Evolutionary conservation across 2,329 filamentous ascomycete genomes (phyloP), one percentile per base, ranked within the genome.

Genomic region (Cercospora canescens): DNA sequence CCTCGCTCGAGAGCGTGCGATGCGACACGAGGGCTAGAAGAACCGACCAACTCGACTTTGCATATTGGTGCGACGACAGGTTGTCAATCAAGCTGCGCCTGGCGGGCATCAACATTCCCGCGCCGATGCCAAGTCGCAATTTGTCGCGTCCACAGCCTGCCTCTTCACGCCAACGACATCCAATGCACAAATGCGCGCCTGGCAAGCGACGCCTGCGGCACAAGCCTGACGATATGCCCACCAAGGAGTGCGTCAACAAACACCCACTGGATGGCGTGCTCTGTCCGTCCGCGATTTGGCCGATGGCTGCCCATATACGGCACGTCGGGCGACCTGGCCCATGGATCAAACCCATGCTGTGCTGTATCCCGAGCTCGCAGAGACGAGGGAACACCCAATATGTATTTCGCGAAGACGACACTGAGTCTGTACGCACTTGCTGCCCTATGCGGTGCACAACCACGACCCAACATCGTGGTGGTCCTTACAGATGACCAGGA

Each of bases 401-500:
- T 61, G 59, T 28, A 24, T 11, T 30, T 30, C 3, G 6, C n/a
- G 2, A 52, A 37, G 30, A 8, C 21, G 6, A 9, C 52, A 4
- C 26, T 61, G n/a, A 18, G 28, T 3, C 5, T 61, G 4, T 61
- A 21, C 39, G 41, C 58, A 16, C 6, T 34, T 14, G 34, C 30
- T 30, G 28, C 26, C 4, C 39, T 26, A 28, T 26, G 48, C 18
- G 7, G 30, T 12, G 60, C 60, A 14, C 41, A 7, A 8, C 24
- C 48, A 26, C 66, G 62, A 79, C 74, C 74, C 3, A 91, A 91
- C 69, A 85, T 91, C 50, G 79, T 91, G 14, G 88, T 91, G 71
- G 86, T 91, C 63, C 79, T 91, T 37, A 88, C 88, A 0, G 89
- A 91, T 67, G 89, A 91, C 68, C 88, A 91, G 70, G 88, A 91